Conservation (phyloP, 75 land plant species). For the Chamaecyparis obtusa region DNA sequence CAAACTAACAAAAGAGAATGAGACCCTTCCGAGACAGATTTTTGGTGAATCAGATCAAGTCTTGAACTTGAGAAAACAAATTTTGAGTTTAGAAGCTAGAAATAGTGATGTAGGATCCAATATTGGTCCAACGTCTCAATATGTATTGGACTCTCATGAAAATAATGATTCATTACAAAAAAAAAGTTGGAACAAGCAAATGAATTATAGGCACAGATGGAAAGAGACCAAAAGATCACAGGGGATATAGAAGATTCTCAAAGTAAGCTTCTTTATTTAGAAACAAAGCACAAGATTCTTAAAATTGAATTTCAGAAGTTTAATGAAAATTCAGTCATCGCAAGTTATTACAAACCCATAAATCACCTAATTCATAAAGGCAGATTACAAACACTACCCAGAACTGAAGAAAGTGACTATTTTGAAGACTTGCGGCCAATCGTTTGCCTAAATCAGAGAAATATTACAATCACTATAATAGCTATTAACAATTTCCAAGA, state of each 20-base stretch:
- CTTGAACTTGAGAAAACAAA: not conserved
- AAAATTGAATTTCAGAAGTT: not conserved
- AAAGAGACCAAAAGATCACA: not conserved
- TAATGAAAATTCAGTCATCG: no score
- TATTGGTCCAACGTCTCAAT: not conserved
- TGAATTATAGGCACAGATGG: not conserved
- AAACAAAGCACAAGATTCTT: not conserved
- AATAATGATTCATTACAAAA: not conserved
- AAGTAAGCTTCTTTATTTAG: not conserved
- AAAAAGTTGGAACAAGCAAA: not conserved
- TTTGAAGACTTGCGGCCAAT: no score
- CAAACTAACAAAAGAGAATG: not conserved
- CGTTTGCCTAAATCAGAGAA: no score
- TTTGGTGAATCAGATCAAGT: not conserved
- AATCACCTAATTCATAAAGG: no score
- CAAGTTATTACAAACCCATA: no score
- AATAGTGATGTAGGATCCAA: not conserved
- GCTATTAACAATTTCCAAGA: no score
- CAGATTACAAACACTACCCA: no score
- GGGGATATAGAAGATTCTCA: not conserved
- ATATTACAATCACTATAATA: no score
- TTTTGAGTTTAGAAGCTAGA: not conserved
- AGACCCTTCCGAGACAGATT: not conserved
- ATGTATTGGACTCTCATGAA: not conserved
- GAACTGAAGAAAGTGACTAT: no score